Percentiles rank a stretch among this genome's conserved stretches.
Evolutionary conservation across 805 yeast species (phyloP).

Genomic region (Candida boidinii): DNA sequence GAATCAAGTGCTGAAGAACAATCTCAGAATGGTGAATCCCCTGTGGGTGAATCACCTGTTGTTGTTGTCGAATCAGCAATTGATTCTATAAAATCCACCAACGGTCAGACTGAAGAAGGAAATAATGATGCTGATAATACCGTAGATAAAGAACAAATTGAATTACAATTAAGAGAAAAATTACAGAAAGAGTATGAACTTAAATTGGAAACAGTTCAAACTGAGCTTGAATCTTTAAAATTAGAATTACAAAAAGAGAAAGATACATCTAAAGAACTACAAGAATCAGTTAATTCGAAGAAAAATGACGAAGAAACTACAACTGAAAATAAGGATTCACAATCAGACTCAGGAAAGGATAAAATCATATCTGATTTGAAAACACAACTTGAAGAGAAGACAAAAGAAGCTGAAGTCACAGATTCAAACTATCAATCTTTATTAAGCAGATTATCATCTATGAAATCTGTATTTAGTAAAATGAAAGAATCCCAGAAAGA

Average conservation of each 20-base stretch:
- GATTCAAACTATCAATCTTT: conserved; percentile 55
- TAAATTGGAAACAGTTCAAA: too few species aligned
- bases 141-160: neutral
- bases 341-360: neutral
- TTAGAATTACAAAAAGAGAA: conserved; percentile 1
- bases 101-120: neutral
- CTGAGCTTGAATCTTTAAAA: too few species aligned
- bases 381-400: conserved; percentile 25
- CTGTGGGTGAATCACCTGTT: too few species aligned
- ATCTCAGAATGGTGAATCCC: too few species aligned
- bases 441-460: conserved; percentile 55
- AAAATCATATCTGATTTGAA: conserved; percentile 8
- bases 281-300: neutral
- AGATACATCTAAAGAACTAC: conserved; percentile 1
- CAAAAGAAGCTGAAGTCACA: conserved; percentile 46
- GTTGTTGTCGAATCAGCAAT: neutral
- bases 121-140: neutral
- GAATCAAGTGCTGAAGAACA: too few species aligned
- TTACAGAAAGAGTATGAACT: neutral
- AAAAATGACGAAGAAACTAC: neutral
- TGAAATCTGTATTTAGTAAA: conserved; percentile 65
- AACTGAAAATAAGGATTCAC: neutral
- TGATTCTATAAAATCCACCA: neutral
- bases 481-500: conserved; percentile 66
- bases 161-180: conserved; percentile 4